Base-by-base conservation (phyloP, 2,329 filamentous ascomycete species). In the Sphaerulina populicola region DNA sequence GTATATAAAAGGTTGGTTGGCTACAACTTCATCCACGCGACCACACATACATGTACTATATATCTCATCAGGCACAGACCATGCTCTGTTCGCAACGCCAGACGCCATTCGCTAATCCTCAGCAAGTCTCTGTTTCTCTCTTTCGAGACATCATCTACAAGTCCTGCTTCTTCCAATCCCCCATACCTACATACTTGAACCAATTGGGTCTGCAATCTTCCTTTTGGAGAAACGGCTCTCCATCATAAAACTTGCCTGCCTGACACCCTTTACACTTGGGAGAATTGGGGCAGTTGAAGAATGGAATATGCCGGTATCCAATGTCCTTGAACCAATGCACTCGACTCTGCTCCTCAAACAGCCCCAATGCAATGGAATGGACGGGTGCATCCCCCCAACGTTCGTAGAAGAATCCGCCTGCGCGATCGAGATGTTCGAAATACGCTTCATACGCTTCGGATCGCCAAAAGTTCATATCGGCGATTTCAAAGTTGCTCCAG, bases 401-500 rank as follows among this genome's bases (percentile, higher is more conserved):
- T 73, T 98, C 93, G 67, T 98, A 98, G 70, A 95, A 98, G 79
- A 98, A 98, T 21, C 93, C 93, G 35, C 93, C 93, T 0, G 90
- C 88, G 15, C 86, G 81, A 69, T 98, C 93, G 31, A 98, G 78
- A 69, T 97, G 89, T 65, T 94, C 83, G 67, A 98, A 98, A 70
- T 96, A 98, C 57, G 94, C 89, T 66, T 94, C 86, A 66, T 98
- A 98, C 41, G 81, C 78, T 67, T 90, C 81, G 65, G 88, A 87
- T 44, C 93, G 77, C 87, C 89, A 98, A 71, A 98, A 95, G 57
- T 80, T 80, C 78, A 98, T 80, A 69, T 96, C 88, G 42, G 80
- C 91, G 62, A 98, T 91, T 71, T 98, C 93, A 63, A 98, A 98
- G 71, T 98, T 98, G 64, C 85, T 93, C 93, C 93, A 98, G 76